Base-by-base conservation (phyloP, 2,329 filamentous ascomycete genomes). In the Arthrobotrys iridis region DNA sequence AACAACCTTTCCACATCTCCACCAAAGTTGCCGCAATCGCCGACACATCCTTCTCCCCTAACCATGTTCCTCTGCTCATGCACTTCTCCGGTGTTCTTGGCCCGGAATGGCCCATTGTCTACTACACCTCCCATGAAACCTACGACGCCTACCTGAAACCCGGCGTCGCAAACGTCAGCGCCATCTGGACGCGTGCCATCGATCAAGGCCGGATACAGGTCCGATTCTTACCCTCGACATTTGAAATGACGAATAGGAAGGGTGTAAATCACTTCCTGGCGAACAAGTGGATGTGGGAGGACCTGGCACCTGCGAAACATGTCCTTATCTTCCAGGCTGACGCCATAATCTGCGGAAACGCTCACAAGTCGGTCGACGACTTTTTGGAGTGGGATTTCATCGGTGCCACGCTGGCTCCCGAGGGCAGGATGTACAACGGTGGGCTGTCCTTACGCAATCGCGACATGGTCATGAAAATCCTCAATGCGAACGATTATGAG, bases 101-200 rank as follows among this genome's bases (percentile, higher is more conserved):
- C 0, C 83, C 83, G 7, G 76, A 77, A 7, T 85, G 84, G 84
- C 83, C 83, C 3, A 81, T 85, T 40, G 79, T 85, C 20, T 81
- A 85, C 43, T 84, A 83, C 76, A 85, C 84, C 0, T 80, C 81
- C 1, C 77, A 80, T n/a, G 78, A 79, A 62, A 80, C 74, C 5
- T 79, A 78, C 62, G 37, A 77, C 1, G 28, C 43, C 33, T 35
- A 66, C 50, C 24, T 57, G 20, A 55, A 77, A 18, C 77, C 77
- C 2, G 41, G 59, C 11, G 82, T 82, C 4, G 82, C 82, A 2
- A 80, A 82, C 0, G 77, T 83, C 8, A 62, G 52, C 26, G 63
- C 41, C 0, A 26, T 74, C 37, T 81, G 84, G 62, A 78, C 79
- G 8, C 83, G 82, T 4, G 81, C 82, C n/a, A 70, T 84, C 4